phyloP scores from a whole-genome alignment of 2,329 filamentous ascomycete genomes.

The Colletotrichum caudatum region DNA sequence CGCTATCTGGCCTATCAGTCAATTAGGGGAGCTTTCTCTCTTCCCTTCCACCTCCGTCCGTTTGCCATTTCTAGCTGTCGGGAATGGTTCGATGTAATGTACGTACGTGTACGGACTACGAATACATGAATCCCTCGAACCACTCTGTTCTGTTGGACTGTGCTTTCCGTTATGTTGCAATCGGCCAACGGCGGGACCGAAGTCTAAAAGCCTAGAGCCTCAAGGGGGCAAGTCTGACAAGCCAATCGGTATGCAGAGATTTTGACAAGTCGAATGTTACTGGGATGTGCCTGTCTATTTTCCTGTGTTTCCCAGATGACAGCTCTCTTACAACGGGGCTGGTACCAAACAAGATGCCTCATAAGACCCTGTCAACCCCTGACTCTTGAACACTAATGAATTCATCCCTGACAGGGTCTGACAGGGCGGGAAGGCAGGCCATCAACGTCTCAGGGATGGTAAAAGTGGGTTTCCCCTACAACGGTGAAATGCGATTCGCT shows the following conservation, averaged over 20 bases:
- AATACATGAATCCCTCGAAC: background rate
- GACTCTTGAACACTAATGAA: conserved; percentile 20
- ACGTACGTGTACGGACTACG: too few relatives aligned
- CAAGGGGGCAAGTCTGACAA: conserved; percentile 1
- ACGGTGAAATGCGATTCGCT: conserved; percentile 34
- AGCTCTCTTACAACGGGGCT: conserved; percentile 18
- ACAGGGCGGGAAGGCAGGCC: conserved; percentile 26
- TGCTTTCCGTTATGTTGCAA: conserved; percentile 7
- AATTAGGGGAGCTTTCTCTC: background rate
- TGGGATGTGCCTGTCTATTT: background rate
- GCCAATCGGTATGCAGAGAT: conserved; percentile 27
- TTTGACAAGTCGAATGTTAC: conserved; percentile 15
- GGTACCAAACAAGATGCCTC: conserved; percentile 16
- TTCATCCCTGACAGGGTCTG: conserved; percentile 2
- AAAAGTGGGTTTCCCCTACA: conserved; percentile 3
- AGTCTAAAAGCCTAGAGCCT: conserved; percentile 14
- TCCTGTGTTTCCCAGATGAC: conserved; percentile 19
- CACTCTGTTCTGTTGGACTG: background rate
- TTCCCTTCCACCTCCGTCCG: background rate
- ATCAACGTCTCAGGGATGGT: conserved; percentile 12
- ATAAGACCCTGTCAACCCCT: conserved; percentile 13
- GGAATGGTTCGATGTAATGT: background rate
- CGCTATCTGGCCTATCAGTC: background rate
- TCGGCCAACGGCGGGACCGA: conserved; percentile 7
- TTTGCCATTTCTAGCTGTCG: background rate